Percentiles rank a stretch among this genome's conserved stretches.
These are phyloP conservation scores for Domatiomyces globalis DNA, from an alignment of 2,329 filamentous ascomycete species.

Conservation along the genomic window DNA sequence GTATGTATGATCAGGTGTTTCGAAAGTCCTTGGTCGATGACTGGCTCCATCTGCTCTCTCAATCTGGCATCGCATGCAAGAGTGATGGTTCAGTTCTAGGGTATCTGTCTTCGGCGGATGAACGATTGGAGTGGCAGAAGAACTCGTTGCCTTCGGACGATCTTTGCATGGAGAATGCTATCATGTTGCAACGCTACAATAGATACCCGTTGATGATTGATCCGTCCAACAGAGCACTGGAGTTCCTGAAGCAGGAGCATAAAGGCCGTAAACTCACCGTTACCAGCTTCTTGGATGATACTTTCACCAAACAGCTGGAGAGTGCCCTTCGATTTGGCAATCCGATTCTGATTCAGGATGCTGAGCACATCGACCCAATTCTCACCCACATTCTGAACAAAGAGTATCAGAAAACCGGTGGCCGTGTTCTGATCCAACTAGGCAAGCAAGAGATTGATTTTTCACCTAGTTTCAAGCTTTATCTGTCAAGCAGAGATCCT, in stretches of 20 bases:
- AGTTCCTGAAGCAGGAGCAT: slow-evolving; percentile 90
- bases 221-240: slow-evolving; percentile 83
- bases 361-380: slow-evolving; percentile 90
- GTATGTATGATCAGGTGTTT: slow-evolving; percentile 96
- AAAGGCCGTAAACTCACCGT: slow-evolving; percentile 87
- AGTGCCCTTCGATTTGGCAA: slow-evolving; percentile 96
- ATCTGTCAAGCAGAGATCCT: slow-evolving; percentile 87
- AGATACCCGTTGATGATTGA: slow-evolving; percentile 97
- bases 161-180: slow-evolving; percentile 95
- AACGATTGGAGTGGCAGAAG: slow-evolving; percentile 87
- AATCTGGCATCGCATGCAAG: slow-evolving; percentile 91
- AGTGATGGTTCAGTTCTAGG: slow-evolving; percentile 87
- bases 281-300: slow-evolving; percentile 95
- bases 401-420: slow-evolving; percentile 96
- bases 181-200: slow-evolving; percentile 95
- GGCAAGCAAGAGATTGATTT: slow-evolving; percentile 99
- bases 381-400: slow-evolving; percentile 98
- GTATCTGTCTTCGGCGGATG: slow-evolving; percentile 90
- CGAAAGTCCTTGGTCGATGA: slow-evolving; percentile 96
- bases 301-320: slow-evolving; percentile 94
- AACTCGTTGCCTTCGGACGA: slow-evolving; percentile 90
- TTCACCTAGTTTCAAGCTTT: slow-evolving; percentile 89
- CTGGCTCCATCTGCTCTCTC: slow-evolving; percentile 82
- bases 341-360: slow-evolving; percentile 95
- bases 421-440: slow-evolving; percentile 93